Conservation (phyloP, 2,329 filamentous ascomycete genomes). For the Aureobasidium leucospermi region DNA sequence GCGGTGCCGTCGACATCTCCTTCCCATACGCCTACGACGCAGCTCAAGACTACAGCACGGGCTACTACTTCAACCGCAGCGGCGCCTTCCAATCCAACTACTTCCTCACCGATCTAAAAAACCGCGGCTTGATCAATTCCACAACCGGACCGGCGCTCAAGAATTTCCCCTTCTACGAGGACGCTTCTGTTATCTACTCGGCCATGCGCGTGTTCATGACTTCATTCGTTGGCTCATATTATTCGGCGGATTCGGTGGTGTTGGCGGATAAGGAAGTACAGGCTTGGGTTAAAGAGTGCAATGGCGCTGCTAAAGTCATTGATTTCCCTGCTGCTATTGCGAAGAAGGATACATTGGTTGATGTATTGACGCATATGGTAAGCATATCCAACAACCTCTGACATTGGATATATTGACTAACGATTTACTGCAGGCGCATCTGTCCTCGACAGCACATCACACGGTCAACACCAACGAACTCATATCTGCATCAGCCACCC, state of each 20-base stretch:
- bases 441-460: neutral
- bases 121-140: neutral
- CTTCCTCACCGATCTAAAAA: neutral
- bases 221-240: neutral
- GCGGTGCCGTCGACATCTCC: neutral
- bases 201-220: neutral
- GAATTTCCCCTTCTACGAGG: neutral
- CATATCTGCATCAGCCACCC: neutral
- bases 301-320: neutral
- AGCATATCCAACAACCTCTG: neutral
- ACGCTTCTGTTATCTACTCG: neutral
- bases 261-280: neutral
- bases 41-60: neutral
- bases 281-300: neutral
- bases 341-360: neutral
- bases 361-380: neutral
- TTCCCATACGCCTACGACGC: neutral
- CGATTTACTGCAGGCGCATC: neutral
- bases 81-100: neutral
- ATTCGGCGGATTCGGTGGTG: neutral
- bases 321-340: neutral
- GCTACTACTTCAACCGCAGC: constrained; percentile 5
- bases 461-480: constrained; percentile 5
- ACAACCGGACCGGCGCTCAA: neutral
- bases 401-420: neutral